Percentiles rank a stretch among this genome's conserved stretches.
Evolutionary conservation across 805 yeast species (phyloP).

Genomic region (Hemisphaericaspora nanyangensis): DNA sequence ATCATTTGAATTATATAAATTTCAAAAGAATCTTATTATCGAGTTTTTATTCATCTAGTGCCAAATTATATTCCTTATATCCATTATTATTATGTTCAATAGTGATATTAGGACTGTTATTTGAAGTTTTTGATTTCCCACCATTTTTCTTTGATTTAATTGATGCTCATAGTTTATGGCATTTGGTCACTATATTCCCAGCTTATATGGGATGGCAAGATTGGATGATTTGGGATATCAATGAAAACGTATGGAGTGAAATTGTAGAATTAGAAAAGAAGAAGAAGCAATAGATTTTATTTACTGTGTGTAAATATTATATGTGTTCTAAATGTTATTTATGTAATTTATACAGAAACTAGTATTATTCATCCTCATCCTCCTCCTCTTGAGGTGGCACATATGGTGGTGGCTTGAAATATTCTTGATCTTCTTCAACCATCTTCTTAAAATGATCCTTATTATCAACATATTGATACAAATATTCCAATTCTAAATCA

Average conservation of each 20-base stretch:
- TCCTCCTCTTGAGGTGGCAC: conserved; percentile 40
- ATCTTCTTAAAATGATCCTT: conserved; percentile 45
- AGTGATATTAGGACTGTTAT: conserved; percentile 74
- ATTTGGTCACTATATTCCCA: conserved; percentile 66
- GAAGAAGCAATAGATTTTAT: conserved; percentile 7
- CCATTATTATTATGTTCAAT: conserved; percentile 33
- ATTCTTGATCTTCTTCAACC: conserved; percentile 58
- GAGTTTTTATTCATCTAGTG: conserved; percentile 28
- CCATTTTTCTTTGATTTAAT: conserved; percentile 57
- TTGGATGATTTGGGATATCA: conserved; percentile 42
- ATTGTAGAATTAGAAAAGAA: conserved; percentile 9
- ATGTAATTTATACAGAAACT: too few relatives aligned
- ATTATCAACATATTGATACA: conserved; percentile 72
- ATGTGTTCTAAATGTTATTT: too few relatives aligned
- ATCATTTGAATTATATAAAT: conserved; percentile 27
- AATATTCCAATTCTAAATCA: conserved; percentile 83
- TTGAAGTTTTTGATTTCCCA: conserved; percentile 88
- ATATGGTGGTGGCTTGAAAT: conserved; percentile 68
- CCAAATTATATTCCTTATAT: conserved; percentile 37
- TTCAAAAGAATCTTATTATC: conserved; percentile 21
- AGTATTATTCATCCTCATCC: too few relatives aligned
- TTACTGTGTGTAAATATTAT: too few relatives aligned
- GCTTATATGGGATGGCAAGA: conserved; percentile 41
- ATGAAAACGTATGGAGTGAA: conserved; percentile 26
- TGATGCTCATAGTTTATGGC: conserved; percentile 97